Percentiles rank a stretch among this genome's conserved stretches.
phyloP scores from a whole-genome alignment of 495 filamentous ascomycete genomes.

The Penicillium herquei region DNA sequence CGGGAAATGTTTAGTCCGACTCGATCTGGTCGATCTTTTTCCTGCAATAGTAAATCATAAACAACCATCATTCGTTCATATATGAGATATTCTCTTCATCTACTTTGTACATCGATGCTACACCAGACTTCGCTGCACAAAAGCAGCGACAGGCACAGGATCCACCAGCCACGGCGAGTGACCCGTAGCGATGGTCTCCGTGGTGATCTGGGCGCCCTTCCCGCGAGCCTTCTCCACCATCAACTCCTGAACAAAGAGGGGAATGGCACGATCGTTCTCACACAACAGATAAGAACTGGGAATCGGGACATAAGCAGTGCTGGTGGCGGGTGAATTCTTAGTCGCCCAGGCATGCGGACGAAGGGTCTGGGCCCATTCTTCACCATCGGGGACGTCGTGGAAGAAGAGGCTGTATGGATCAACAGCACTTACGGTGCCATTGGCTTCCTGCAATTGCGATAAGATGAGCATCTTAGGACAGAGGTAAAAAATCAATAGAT shows the following conservation, averaged over 20 bases:
- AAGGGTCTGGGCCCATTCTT: constrained; percentile 29
- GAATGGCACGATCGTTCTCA: constrained; percentile 37
- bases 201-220: constrained; percentile 28
- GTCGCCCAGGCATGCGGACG: constrained; percentile 34
- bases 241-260: constrained; percentile 35
- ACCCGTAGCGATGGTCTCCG: constrained; percentile 29
- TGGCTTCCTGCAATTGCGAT: constrained; percentile 13
- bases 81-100: neutral
- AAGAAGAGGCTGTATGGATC: constrained; percentile 34
- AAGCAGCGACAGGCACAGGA: constrained; percentile 22
- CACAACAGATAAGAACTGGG: constrained; percentile 35
- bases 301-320: constrained; percentile 29
- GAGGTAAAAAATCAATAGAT: neutral
- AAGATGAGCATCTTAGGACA: neutral
- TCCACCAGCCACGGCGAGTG: constrained; percentile 36
- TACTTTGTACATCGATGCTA: neutral
- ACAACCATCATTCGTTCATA: too few relatives aligned
- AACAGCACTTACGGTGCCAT: constrained; percentile 26
- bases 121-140: constrained; percentile 9
- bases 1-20: too few relatives aligned
- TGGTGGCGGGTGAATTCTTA: constrained; percentile 30
- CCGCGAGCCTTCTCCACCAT: constrained; percentile 35
- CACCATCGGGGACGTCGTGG: constrained; percentile 38
- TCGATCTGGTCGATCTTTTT: too few relatives aligned
- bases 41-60: too few relatives aligned